A percentile compares a stretch with the other conserved stretches of the same genome.
phyloP scores from a whole-genome alignment of 2,329 filamentous ascomycete genomes.

The Venturiaceae sp. region DNA sequence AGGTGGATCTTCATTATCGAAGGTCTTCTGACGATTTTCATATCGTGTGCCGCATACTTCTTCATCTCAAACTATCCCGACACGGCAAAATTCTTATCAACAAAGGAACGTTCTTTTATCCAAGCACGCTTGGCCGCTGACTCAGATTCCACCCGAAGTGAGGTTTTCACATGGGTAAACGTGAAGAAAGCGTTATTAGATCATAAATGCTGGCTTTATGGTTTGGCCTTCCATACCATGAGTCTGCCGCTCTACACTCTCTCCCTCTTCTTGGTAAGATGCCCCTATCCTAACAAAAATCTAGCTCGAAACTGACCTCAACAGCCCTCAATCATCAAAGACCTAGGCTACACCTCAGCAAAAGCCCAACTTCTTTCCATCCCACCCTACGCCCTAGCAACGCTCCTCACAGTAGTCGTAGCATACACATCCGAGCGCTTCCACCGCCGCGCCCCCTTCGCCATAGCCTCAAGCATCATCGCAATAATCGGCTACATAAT shows the following conservation, averaged over 20 bases:
- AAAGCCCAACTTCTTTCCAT: slow-evolving; percentile 54
- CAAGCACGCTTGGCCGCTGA: slow-evolving; percentile 42
- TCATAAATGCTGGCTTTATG: slow-evolving; percentile 56
- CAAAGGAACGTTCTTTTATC: slow-evolving; percentile 45
- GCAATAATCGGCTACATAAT: slow-evolving; percentile 54
- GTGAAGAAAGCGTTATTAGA: slow-evolving; percentile 40
- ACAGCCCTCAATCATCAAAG: slow-evolving; percentile 52
- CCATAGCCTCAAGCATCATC: slow-evolving; percentile 48
- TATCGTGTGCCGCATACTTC: slow-evolving; percentile 3
- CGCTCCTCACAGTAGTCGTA: slow-evolving; percentile 45
- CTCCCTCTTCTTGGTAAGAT: slow-evolving; percentile 41
- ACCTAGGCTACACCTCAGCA: slow-evolving; percentile 37
- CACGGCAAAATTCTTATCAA: slow-evolving; percentile 47
- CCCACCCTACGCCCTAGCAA: slow-evolving; percentile 53
- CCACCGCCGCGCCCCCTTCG: slow-evolving; percentile 49
- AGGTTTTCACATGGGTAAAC: slow-evolving; percentile 3
- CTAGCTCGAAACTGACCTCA: neutral
- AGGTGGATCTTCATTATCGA: slow-evolving; percentile 12
- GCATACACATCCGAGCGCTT: slow-evolving; percentile 52
- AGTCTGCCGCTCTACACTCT: slow-evolving; percentile 53
- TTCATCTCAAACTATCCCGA: slow-evolving; percentile 41
- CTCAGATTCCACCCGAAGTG: neutral
- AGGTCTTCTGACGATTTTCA: slow-evolving; percentile 8
- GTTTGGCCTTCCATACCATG: slow-evolving; percentile 50
- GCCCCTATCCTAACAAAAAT: neutral